Conservation (phyloP, 192 early-diverging fungal genomes). For the Coemansia interrupta region DNA sequence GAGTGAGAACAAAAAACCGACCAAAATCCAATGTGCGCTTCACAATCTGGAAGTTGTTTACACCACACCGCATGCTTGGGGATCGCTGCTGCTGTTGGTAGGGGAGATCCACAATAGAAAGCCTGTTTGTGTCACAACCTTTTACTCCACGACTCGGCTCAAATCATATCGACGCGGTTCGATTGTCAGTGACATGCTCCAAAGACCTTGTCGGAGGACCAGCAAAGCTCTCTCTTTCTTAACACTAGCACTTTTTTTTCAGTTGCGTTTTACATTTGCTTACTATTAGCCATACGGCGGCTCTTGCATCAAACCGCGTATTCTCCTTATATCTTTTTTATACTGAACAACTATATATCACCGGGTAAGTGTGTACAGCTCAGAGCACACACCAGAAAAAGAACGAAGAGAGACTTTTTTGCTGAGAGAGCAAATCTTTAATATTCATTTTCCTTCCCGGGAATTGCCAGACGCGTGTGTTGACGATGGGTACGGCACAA, state of each 20-base stretch:
- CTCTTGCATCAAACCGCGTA: not conserved
- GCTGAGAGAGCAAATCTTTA: too few relatives aligned
- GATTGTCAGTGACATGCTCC: not conserved
- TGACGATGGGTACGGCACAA: slow-evolving; percentile 8
- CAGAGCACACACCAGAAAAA: not conserved
- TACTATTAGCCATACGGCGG: not conserved
- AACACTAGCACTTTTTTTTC: too few relatives aligned
- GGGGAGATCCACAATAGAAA: too few relatives aligned
- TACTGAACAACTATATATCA: not conserved
- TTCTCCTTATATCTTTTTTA: not conserved
- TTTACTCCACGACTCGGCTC: not conserved
- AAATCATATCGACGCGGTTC: not conserved
- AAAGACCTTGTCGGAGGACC: not conserved
- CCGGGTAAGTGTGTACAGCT: slow-evolving; percentile 6
- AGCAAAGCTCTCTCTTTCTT: too few relatives aligned
- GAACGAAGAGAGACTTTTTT: too few relatives aligned
- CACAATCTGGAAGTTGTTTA: too few relatives aligned
- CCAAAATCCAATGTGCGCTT: too few relatives aligned
- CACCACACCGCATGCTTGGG: too few relatives aligned
- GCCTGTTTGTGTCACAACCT: not conserved
- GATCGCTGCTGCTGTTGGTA: too few relatives aligned
- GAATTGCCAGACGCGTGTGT: not conserved
- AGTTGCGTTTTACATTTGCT: not conserved
- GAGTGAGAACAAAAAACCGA: too few relatives aligned
- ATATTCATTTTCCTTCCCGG: too few relatives aligned